A percentile compares a stretch with the other conserved stretches of the same genome.
Evolutionary conservation across 2,329 filamentous ascomycete species (phyloP).

Genomic region (Fusarium kyushuense): DNA sequence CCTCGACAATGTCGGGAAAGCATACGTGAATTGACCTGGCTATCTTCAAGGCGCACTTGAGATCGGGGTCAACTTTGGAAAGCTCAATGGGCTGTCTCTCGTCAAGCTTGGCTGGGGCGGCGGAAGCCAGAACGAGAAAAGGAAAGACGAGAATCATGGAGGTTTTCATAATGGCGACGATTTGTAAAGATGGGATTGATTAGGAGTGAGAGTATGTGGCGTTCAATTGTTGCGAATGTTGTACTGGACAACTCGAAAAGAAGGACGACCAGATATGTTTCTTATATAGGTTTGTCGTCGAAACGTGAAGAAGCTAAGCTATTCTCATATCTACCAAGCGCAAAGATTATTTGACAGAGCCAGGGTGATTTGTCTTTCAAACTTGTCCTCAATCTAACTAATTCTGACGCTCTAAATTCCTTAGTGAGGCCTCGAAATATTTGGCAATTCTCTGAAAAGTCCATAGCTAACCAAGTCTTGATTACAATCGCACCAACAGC

Average conservation of each 20-base stretch:
- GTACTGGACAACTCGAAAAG: not conserved
- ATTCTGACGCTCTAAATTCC: not conserved
- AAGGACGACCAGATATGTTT: not conserved
- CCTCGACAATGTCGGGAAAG: not conserved
- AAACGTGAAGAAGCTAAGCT: not conserved
- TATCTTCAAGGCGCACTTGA: not conserved
- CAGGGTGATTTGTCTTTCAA: not conserved
- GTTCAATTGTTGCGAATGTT: not conserved
- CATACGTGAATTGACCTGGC: not conserved
- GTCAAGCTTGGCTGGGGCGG: not conserved
- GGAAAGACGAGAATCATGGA: constrained; percentile 3
- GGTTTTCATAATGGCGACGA: constrained; percentile 1
- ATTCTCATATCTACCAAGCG: not conserved
- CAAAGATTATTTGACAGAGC: not conserved
- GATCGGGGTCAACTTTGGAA: not conserved
- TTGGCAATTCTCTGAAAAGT: not conserved
- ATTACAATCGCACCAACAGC: not conserved
- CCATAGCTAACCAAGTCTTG: not conserved
- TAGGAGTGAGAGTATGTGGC: not conserved
- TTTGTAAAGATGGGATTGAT: not conserved
- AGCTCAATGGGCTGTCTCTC: not conserved
- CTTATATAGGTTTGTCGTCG: not conserved
- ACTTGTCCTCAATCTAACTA: too few relatives aligned
- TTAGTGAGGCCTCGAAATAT: not conserved
- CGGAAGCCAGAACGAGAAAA: not conserved